Conservation (phyloP, 2,329 filamentous ascomycete species). For the Diaporthe sp. region DNA sequence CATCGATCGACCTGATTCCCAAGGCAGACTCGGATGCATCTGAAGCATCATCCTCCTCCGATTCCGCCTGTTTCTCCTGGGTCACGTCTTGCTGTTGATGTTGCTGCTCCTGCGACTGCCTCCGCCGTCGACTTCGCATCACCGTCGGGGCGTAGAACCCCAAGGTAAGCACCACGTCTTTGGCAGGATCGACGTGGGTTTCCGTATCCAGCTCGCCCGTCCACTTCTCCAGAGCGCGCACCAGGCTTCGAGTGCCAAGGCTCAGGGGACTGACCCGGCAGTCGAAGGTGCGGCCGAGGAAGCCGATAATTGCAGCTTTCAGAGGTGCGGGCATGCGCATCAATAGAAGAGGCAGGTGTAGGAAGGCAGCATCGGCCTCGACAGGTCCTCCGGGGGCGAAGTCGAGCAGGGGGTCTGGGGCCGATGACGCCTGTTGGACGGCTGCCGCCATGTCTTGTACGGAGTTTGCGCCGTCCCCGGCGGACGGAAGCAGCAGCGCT, state of each 20-base stretch:
- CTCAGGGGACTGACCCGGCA: slow-evolving; percentile 63
- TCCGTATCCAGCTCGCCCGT: slow-evolving; percentile 51
- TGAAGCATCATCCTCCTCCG: slow-evolving; percentile 29
- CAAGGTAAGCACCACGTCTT: slow-evolving; percentile 62
- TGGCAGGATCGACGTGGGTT: slow-evolving; percentile 46
- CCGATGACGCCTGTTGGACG: background rate
- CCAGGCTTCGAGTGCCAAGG: slow-evolving; percentile 61
- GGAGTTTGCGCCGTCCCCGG: slow-evolving; percentile 25
- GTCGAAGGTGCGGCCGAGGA: slow-evolving; percentile 65
- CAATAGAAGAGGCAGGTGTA: slow-evolving; percentile 62
- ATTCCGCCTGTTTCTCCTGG: slow-evolving; percentile 15
- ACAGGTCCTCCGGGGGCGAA: slow-evolving; percentile 1
- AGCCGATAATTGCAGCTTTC: slow-evolving; percentile 60
- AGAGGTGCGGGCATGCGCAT: slow-evolving; percentile 66
- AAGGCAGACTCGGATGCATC: slow-evolving; percentile 30
- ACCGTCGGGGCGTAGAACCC: slow-evolving; percentile 57
- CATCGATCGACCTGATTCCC: slow-evolving; percentile 59
- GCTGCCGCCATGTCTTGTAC: background rate
- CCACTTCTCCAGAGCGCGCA: slow-evolving; percentile 64
- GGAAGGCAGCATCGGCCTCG: slow-evolving; percentile 46
- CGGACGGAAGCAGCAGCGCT: slow-evolving; percentile 59
- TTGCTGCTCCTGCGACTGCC: background rate
- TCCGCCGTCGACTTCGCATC: background rate
- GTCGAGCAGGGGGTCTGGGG: background rate
- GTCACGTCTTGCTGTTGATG: background rate